A percentile compares a stretch with the other conserved stretches of the same genome.
phyloP scores from a whole-genome alignment of 2,329 filamentous ascomycete genomes.

The Fusarium solani-melongenae region DNA sequence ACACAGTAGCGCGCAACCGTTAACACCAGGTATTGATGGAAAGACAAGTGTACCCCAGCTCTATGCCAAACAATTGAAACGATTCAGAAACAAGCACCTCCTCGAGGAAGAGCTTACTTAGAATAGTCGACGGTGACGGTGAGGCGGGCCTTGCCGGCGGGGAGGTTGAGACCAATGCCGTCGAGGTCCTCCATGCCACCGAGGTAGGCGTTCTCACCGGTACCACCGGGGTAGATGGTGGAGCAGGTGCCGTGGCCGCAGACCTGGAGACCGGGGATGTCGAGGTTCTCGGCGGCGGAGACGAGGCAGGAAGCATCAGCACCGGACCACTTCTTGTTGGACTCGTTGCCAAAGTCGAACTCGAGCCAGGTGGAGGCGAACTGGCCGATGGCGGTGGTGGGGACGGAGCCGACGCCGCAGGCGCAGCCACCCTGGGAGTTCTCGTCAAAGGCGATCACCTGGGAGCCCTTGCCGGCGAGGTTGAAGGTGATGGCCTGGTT shows the following conservation, averaged over 20 bases:
- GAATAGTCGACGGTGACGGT: constrained; percentile 48
- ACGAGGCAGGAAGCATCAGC: constrained; percentile 63
- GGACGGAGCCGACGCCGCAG: constrained; percentile 51
- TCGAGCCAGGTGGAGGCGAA: constrained; percentile 61
- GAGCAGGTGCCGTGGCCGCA: constrained; percentile 56
- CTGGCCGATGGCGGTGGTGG: constrained; percentile 53
- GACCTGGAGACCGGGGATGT: constrained; percentile 52
- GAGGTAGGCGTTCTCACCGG: constrained; percentile 53
- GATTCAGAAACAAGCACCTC: constrained; percentile 26
- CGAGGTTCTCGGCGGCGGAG: constrained; percentile 47
- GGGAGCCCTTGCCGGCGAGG: constrained; percentile 50
- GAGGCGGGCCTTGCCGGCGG: constrained; percentile 43
- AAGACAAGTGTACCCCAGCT: constrained; percentile 25
- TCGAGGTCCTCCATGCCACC: constrained; percentile 51
- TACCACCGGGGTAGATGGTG: constrained; percentile 50
- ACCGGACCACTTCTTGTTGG: constrained; percentile 62
- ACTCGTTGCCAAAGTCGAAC: constrained; percentile 58
- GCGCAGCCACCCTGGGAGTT: constrained; percentile 62
- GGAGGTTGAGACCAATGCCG: constrained; percentile 55
- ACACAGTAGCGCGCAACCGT: constrained; percentile 32
- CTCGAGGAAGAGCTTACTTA: not conserved
- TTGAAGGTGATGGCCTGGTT: constrained; percentile 55
- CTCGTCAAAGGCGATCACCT: constrained; percentile 57
- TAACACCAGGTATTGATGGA: constrained; percentile 39
- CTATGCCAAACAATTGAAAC: constrained; percentile 8